phyloP scores from a whole-genome alignment of 495 filamentous ascomycete genomes.

The Geopyxis carbonaria region DNA sequence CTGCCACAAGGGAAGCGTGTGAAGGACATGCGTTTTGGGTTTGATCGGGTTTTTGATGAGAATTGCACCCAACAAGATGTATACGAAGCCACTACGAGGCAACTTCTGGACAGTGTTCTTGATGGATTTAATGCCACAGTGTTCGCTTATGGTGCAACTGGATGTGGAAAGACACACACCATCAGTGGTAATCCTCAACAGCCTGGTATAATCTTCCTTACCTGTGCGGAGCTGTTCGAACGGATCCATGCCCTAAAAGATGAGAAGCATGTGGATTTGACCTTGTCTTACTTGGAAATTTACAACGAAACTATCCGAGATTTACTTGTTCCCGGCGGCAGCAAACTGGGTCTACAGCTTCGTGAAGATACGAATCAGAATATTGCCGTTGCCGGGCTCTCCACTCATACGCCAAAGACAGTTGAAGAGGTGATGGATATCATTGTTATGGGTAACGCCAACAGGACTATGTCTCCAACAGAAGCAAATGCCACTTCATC shows the following conservation, averaged over 20 bases:
- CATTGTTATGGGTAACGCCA: constrained; percentile 89
- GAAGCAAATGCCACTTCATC: constrained; percentile 97
- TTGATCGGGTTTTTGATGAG: constrained; percentile 94
- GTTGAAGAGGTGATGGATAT: constrained; percentile 98
- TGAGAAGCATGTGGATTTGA: constrained; percentile 78
- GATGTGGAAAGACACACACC: constrained; percentile 96
- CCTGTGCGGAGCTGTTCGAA: constrained; percentile 96
- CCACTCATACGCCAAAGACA: constrained; percentile 58
- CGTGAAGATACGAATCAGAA: constrained; percentile 88
- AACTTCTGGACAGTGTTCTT: constrained; percentile 78
- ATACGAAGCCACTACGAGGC: constrained; percentile 84
- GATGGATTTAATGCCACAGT: constrained; percentile 98
- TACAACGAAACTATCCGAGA: constrained; percentile 99
- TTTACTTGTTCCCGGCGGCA: constrained; percentile 68
- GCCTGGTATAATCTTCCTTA: constrained; percentile 95
- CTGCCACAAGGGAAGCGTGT: constrained; percentile 77
- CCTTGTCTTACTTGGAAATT: constrained; percentile 92
- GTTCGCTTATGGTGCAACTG: constrained; percentile 95
- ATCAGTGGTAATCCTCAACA: constrained; percentile 85
- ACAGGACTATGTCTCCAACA: constrained; percentile 88
- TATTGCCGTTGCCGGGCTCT: constrained; percentile 81
- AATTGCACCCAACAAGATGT: constrained; percentile 85
- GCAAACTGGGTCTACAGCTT: constrained; percentile 77
- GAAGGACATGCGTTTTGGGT: constrained; percentile 95
- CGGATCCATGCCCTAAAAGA: constrained; percentile 68